Evolutionary conservation across 192 early-diverging fungal genomes (phyloP).

Genomic region (Helicostylum pulchrum): DNA sequence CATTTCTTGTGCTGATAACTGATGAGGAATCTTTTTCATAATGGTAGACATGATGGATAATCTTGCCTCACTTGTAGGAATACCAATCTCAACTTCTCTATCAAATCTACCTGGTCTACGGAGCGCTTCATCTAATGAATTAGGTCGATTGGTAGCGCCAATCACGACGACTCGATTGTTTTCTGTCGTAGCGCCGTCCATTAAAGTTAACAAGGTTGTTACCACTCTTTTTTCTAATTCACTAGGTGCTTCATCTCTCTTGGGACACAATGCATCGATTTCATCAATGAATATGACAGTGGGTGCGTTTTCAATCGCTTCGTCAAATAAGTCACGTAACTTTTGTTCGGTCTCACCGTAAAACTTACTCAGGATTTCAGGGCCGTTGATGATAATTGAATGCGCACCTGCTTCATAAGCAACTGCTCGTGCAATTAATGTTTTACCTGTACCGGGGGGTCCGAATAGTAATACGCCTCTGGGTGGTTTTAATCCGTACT

Average conservation of each 20-base stretch:
- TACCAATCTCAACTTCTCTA: conserved; percentile 93
- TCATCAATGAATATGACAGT: conserved; percentile 94
- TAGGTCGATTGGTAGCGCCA: conserved; percentile 91
- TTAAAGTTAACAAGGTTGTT: conserved; percentile 87
- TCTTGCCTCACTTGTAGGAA: conserved; percentile 70
- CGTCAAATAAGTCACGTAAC: conserved; percentile 72
- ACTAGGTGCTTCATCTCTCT: conserved; percentile 71
- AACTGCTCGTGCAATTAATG: conserved; percentile 86
- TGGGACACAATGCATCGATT: conserved; percentile 89
- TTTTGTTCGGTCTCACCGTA: conserved; percentile 93
- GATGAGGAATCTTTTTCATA: conserved; percentile 66
- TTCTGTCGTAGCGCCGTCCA: conserved; percentile 69
- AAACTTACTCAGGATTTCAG: conserved; percentile 86
- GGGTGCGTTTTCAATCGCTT: conserved; percentile 67
- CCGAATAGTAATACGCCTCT: conserved; percentile 88
- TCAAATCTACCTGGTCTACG: conserved; percentile 94
- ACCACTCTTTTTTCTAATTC: conserved; percentile 91
- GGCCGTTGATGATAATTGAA: conserved; percentile 85
- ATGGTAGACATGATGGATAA: conserved; percentile 70
- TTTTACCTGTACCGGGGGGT: conserved; percentile 96
- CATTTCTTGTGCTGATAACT: conserved; percentile 57
- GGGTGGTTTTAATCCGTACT: conserved; percentile 83
- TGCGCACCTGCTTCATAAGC: conserved; percentile 70
- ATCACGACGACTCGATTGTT: conserved; percentile 68
- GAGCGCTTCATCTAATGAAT: conserved; percentile 83